Evolutionary conservation across 2,329 filamentous ascomycete species (phyloP), one percentile per base, ranked within the genome.

Genomic region (Aspergillus sp.): DNA sequence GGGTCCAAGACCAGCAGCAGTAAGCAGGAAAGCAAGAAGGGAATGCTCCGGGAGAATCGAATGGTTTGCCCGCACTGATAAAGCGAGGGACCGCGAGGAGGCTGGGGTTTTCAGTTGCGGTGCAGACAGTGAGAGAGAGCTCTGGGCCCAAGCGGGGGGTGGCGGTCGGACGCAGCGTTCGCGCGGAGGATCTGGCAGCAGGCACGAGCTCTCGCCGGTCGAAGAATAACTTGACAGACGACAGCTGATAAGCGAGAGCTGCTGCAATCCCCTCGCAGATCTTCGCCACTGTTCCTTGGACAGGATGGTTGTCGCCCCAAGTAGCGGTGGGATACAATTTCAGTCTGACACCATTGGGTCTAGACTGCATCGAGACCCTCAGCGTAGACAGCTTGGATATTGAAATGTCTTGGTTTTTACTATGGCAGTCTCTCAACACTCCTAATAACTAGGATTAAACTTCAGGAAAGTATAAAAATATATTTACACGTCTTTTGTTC

Each of bases 101-200:
- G 59, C 57, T 61, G 59, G 59, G 57, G 54, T 51, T 40, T 30
- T 20, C 20, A 49, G 39, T 24, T 54, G 45, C 27, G 11, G 19
- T 45, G 49, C 33, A 56, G 48, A 40, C 19, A 53, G 46, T 33
- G 49, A 17, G 27, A 30, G 27, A 30, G 27, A 11, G 45, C 45
- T 37, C n/a, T 45, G 45, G 56, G 27, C 51, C 55, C 51, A 45
- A 59, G 59, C 59, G 59, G 59, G 59, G 59, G 59, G 59, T 59
- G 56, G 57, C 59, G 59, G 57, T 51, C 40, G 54, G 39, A 57
- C 51, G 37, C 34, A 41, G 30, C 27, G 40, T 34, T 49, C 44
- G 45, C 45, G 56, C 49, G 50, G 56, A 57, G 42, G 55, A 48
- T 56, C 51, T 52, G 40, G 47, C 54, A 51, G 30, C 40, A 59